These are phyloP conservation scores for Aureobasidium lini DNA, from an alignment of 2,329 filamentous ascomycete species.

Conservation along the genomic window DNA sequence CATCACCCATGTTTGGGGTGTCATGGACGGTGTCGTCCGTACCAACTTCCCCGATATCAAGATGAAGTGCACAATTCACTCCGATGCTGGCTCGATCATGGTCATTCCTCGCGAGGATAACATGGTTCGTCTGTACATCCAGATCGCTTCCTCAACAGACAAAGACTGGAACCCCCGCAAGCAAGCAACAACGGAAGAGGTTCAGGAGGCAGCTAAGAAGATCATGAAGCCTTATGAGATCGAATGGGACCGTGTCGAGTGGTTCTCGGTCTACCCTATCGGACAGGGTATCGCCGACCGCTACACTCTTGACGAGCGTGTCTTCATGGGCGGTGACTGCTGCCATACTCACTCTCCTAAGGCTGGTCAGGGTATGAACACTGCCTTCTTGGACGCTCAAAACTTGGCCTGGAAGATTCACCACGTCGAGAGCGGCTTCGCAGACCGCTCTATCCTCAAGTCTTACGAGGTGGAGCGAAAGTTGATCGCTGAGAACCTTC, in stretches of 20 bases:
- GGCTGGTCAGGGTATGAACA: slow-evolving; percentile 59
- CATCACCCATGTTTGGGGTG: slow-evolving; percentile 58
- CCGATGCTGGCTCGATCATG: slow-evolving; percentile 57
- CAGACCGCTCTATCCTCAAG: slow-evolving; percentile 63
- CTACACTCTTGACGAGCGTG: slow-evolving; percentile 56
- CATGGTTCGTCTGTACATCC: slow-evolving; percentile 49
- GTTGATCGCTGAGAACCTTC: slow-evolving; percentile 71
- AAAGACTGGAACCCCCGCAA: slow-evolving; percentile 55
- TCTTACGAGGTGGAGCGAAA: slow-evolving; percentile 86
- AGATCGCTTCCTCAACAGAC: slow-evolving; percentile 56
- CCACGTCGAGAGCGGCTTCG: slow-evolving; percentile 76
- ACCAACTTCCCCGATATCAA: slow-evolving; percentile 59
- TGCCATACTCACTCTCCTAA: slow-evolving; percentile 59
- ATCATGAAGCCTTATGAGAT: slow-evolving; percentile 55
- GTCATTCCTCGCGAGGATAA: slow-evolving; percentile 51
- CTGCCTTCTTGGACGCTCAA: slow-evolving; percentile 57
- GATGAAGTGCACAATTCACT: slow-evolving; percentile 63
- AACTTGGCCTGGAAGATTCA: slow-evolving; percentile 97
- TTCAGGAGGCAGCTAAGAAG: slow-evolving; percentile 50
- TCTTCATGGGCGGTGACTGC: slow-evolving; percentile 59
- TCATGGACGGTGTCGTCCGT: slow-evolving; percentile 58
- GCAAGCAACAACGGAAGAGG: slow-evolving; percentile 51
- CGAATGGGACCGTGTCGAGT: slow-evolving; percentile 57
- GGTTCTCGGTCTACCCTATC: slow-evolving; percentile 60
- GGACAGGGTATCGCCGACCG: slow-evolving; percentile 58